Evolutionary conservation across 768 basidiomycete species (phyloP).

Genomic region (Boletales sp.): DNA sequence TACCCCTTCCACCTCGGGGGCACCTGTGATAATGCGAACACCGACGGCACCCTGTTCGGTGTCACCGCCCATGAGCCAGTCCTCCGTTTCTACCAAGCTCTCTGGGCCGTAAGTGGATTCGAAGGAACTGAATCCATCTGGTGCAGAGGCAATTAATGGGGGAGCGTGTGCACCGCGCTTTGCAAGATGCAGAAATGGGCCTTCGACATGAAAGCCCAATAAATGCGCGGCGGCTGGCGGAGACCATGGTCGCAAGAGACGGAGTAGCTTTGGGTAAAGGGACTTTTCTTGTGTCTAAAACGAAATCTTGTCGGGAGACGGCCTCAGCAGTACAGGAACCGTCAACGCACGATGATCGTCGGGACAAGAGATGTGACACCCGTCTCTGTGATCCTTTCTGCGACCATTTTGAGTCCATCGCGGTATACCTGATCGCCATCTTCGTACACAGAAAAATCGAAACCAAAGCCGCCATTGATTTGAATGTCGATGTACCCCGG

Average conservation of each 20-base stretch:
- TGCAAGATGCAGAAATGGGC: slow-evolving; percentile 79
- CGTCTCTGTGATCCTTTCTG: slow-evolving; percentile 77
- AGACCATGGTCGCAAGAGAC: slow-evolving; percentile 65
- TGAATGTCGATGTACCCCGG: slow-evolving; percentile 88
- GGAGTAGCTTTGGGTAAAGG: slow-evolving; percentile 67
- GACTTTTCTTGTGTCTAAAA: slow-evolving; percentile 73
- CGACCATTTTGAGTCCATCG: slow-evolving; percentile 63
- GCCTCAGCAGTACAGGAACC: not conserved
- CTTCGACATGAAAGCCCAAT: slow-evolving; percentile 90
- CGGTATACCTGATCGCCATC: slow-evolving; percentile 66
- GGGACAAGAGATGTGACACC: slow-evolving; percentile 79
- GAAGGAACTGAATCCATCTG: slow-evolving; percentile 61
- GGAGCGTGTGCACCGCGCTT: slow-evolving; percentile 84
- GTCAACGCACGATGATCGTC: slow-evolving; percentile 61
- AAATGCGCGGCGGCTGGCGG: slow-evolving; percentile 63
- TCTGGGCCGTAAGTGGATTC: slow-evolving; percentile 70
- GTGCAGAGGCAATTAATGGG: slow-evolving; percentile 58
- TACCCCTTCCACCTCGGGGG: slow-evolving; percentile 84
- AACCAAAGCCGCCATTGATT: slow-evolving; percentile 86
- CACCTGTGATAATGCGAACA: slow-evolving; percentile 79
- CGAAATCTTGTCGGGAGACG: not conserved
- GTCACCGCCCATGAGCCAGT: slow-evolving; percentile 56
- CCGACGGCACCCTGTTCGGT: slow-evolving; percentile 36
- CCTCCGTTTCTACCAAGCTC: slow-evolving; percentile 60
- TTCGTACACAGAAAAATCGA: slow-evolving; percentile 83